Evolutionary conservation across 1,284 basidiomycete species (phyloP).

Genomic region (Albatrellus sp.): DNA sequence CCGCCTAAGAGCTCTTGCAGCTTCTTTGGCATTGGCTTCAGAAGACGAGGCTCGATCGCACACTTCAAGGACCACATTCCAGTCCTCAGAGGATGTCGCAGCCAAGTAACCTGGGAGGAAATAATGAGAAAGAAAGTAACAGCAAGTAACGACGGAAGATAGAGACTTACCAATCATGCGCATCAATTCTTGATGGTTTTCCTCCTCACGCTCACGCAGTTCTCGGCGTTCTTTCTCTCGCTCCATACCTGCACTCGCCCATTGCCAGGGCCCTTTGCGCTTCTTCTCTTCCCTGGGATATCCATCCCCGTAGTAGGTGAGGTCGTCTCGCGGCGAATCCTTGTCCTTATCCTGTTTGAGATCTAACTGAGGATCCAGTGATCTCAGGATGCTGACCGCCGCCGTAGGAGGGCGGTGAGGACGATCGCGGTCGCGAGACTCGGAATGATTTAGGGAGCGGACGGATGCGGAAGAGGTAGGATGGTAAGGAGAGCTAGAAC

Average conservation of each 20-base stretch:
- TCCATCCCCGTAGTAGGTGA: slow-evolving; percentile 4
- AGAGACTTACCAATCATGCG: slow-evolving; percentile 49
- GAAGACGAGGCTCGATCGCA: slow-evolving; percentile 60
- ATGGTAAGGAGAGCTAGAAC: slow-evolving; percentile 16
- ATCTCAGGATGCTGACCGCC: slow-evolving; percentile 42
- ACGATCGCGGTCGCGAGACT: slow-evolving; percentile 14
- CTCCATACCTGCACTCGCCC: slow-evolving; percentile 20
- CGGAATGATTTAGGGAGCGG: slow-evolving; percentile 19
- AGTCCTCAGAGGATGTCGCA: slow-evolving; percentile 66
- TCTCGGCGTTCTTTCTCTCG: slow-evolving; percentile 14
- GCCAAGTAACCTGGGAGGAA: slow-evolving; percentile 48
- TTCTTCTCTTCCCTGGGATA: slow-evolving; percentile 22
- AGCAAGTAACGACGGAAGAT: not conserved
- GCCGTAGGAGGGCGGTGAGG: slow-evolving; percentile 17
- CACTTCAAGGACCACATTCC: slow-evolving; percentile 65
- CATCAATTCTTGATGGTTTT: slow-evolving; percentile 12
- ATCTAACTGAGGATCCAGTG: slow-evolving; percentile 40
- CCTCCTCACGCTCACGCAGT: slow-evolving; percentile 11
- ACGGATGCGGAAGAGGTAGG: slow-evolving; percentile 21
- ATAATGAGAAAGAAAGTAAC: not conserved
- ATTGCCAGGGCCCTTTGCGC: slow-evolving; percentile 42
- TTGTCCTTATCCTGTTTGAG: slow-evolving; percentile 10
- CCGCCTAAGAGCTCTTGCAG: slow-evolving; percentile 54
- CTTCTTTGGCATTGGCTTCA: slow-evolving; percentile 62
- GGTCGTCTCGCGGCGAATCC: slow-evolving; percentile 16